A percentile compares a stretch with the other conserved stretches of the same genome.
These are phyloP conservation scores for Acanthamoeba rhysodes DNA, from an alignment of 208 protist genomes.

Conservation along the genomic window DNA sequence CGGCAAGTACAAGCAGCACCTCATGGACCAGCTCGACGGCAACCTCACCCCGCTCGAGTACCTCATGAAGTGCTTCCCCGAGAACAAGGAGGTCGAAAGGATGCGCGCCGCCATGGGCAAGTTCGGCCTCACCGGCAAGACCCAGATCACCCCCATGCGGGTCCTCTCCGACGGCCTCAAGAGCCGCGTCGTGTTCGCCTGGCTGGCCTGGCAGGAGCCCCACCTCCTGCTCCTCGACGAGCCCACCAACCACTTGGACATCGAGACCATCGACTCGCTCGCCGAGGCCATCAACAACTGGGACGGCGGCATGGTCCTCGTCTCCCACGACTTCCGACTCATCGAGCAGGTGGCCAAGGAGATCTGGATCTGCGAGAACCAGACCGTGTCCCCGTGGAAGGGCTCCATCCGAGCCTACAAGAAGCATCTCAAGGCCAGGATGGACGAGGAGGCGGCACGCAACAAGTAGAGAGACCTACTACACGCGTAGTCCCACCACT, in stretches of 20 bases:
- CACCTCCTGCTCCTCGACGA: constrained; percentile 91
- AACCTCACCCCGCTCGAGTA: constrained; percentile 95
- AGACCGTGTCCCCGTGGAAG: constrained; percentile 81
- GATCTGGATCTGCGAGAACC: constrained; percentile 96
- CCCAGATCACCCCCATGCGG: constrained; percentile 95
- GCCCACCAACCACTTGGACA: constrained; percentile 98
- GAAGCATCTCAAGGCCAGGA: constrained; percentile 76
- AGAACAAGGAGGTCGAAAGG: constrained; percentile 92
- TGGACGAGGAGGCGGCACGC: constrained; percentile 38
- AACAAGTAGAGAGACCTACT: too few relatives aligned
- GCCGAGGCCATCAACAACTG: constrained; percentile 87
- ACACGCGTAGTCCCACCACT: too few relatives aligned
- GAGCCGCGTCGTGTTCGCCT: constrained; percentile 96
- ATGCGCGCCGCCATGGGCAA: constrained; percentile 93
- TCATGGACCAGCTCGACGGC: constrained; percentile 96
- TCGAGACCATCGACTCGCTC: constrained; percentile 96
- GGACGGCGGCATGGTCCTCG: constrained; percentile 96
- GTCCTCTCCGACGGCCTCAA: constrained; percentile 97
- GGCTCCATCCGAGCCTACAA: constrained; percentile 87
- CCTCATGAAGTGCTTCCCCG: constrained; percentile 94
- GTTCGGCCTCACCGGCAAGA: constrained; percentile 94
- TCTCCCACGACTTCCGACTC: constrained; percentile 97
- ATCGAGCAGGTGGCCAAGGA: constrained; percentile 96
- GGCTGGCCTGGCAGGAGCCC: constrained; percentile 94
- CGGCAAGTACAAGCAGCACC: constrained; percentile 97